These are phyloP conservation scores for Alternaria viburni DNA, from an alignment of 2,329 filamentous ascomycete genomes.

Conservation along the genomic window DNA sequence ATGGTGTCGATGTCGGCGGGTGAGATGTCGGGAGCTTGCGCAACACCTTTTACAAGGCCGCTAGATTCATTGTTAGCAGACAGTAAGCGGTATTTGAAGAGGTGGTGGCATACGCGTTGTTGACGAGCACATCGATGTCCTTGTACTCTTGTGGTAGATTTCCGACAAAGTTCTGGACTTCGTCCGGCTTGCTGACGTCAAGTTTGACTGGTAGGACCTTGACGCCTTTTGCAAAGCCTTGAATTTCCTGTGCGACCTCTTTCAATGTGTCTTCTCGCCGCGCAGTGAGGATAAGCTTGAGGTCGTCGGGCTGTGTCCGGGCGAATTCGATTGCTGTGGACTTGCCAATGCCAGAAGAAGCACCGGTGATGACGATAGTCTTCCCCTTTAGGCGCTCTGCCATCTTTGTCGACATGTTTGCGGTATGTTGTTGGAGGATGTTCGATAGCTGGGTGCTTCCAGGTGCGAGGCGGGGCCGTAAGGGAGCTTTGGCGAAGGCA, in stretches of 20 bases:
- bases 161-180: conserved; percentile 74
- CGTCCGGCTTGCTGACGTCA: conserved; percentile 81
- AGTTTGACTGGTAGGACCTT: conserved; percentile 83
- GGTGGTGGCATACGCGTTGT: conserved; percentile 51
- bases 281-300: conserved; percentile 89
- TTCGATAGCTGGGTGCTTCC: conserved; percentile 11
- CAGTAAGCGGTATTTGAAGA: too few species aligned
- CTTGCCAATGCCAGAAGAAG: conserved; percentile 88
- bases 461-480: conserved; percentile 16
- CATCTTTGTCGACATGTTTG: conserved; percentile 73
- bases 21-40: conserved; percentile 81
- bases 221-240: conserved; percentile 72
- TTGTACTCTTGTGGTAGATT: conserved; percentile 80
- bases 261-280: conserved; percentile 79
- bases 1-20: conserved; percentile 84
- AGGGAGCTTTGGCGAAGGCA: conserved; percentile 15
- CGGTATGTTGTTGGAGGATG: conserved; percentile 19
- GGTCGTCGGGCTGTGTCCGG: conserved; percentile 75
- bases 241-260: conserved; percentile 77
- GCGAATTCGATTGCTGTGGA: conserved; percentile 91
- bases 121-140: conserved; percentile 87
- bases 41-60: conserved; percentile 87
- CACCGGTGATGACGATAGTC: conserved; percentile 89
- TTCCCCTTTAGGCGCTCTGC: conserved; percentile 89
- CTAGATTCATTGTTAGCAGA: conserved; percentile 37